phyloP scores from a whole-genome alignment of 257 asterid genomes.

The Ilex aquifolium region DNA sequence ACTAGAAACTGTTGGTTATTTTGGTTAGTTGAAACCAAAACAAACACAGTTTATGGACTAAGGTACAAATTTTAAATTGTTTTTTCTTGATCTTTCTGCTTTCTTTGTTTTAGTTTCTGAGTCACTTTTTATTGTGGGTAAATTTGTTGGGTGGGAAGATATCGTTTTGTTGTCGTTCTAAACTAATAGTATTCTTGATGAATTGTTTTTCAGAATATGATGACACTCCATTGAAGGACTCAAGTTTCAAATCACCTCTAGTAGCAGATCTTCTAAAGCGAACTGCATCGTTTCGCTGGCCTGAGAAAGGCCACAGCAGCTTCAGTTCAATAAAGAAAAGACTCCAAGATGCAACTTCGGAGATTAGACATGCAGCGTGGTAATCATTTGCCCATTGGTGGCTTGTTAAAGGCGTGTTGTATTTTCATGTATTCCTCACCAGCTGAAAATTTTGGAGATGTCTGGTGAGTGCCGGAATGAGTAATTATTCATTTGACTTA shows the following conservation, averaged over 20 bases:
- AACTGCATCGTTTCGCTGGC: constrained; percentile 67
- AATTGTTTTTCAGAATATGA: constrained; percentile 49
- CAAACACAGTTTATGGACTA: no score
- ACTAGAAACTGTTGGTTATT: no score
- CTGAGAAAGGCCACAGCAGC: constrained; percentile 72
- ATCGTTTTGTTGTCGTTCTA: neutral
- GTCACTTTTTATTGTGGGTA: no score
- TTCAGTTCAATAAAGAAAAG: constrained; percentile 75
- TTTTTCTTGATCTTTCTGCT: no score
- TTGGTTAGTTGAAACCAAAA: no score
- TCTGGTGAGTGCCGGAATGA: no score
- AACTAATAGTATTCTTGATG: neutral
- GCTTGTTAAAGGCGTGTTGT: neutral
- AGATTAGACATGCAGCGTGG: constrained; percentile 33
- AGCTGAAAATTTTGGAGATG: no score
- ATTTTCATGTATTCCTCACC: no score
- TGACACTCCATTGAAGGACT: constrained; percentile 43
- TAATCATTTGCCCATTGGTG: neutral
- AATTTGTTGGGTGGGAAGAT: no score
- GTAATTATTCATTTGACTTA: no score
- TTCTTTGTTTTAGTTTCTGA: no score
- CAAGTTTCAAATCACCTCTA: constrained; percentile 53
- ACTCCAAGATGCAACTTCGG: constrained; percentile 64
- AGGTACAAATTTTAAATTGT: no score
- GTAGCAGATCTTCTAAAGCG: constrained; percentile 60